Evolutionary conservation across 2,329 filamentous ascomycete genomes (phyloP).

Genomic region (Hypoxylon sp.): DNA sequence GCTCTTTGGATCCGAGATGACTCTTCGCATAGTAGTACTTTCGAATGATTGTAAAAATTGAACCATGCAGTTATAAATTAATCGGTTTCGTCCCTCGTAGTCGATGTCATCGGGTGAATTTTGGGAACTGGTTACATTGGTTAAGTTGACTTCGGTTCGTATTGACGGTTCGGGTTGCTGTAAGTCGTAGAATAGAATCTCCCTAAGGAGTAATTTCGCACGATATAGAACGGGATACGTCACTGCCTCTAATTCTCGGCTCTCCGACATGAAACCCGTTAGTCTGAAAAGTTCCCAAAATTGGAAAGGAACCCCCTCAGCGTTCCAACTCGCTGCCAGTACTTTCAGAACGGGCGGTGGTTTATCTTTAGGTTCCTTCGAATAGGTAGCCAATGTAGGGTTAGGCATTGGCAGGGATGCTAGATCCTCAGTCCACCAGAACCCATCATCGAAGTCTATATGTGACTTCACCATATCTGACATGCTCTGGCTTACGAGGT

Average conservation of each 20-base stretch:
- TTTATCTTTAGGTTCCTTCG: constrained; percentile 58
- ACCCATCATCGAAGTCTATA: constrained; percentile 69
- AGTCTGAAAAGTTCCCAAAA: constrained; percentile 68
- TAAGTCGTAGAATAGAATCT: constrained; percentile 68
- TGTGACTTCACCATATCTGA: constrained; percentile 61
- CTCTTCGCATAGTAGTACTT: constrained; percentile 58
- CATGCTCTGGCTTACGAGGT: constrained; percentile 59
- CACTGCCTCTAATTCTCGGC: constrained; percentile 64
- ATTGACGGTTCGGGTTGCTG: constrained; percentile 65
- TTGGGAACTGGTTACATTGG: constrained; percentile 54
- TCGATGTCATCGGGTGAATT: constrained; percentile 61
- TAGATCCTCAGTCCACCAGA: constrained; percentile 71
- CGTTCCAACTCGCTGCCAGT: constrained; percentile 67
- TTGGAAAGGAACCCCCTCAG: constrained; percentile 63
- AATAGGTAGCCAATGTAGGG: constrained; percentile 58
- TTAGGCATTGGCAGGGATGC: constrained; percentile 59
- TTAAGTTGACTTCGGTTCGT: constrained; percentile 56
- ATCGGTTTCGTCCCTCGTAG: constrained; percentile 62
- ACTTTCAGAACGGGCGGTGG: constrained; percentile 66
- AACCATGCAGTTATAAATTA: constrained; percentile 65
- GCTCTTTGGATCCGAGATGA: constrained; percentile 59
- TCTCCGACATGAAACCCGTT: constrained; percentile 65
- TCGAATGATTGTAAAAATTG: constrained; percentile 70
- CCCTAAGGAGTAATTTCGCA: constrained; percentile 69
- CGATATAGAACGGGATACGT: constrained; percentile 66